phyloP scores from a whole-genome alignment of 768 basidiomycete genomes.

The Rhodotorula toruloides region DNA sequence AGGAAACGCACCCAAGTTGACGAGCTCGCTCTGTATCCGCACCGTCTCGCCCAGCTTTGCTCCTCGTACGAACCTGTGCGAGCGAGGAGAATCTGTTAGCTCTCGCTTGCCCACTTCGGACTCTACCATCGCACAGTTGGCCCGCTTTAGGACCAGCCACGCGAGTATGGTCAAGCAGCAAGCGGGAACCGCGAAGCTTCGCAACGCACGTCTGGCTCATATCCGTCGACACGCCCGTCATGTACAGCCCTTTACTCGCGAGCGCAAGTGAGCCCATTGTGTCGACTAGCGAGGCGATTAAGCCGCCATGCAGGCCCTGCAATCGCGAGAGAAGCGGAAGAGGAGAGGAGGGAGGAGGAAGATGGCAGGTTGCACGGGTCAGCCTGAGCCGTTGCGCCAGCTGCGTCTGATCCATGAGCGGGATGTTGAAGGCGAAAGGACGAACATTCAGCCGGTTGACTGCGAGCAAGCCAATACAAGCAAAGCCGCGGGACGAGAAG shows the following conservation, averaged over 20 bases:
- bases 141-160: conserved; percentile 5
- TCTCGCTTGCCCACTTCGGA: neutral
- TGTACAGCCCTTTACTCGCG: conserved; percentile 33
- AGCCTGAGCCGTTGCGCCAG: neutral
- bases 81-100: neutral
- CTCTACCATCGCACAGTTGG: neutral
- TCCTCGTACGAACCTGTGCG: conserved; percentile 36
- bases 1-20: conserved; percentile 24
- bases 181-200: no score
- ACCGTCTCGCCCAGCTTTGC: conserved; percentile 35
- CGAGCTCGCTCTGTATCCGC: conserved; percentile 25
- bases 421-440: neutral
- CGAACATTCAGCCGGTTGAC: conserved; percentile 21
- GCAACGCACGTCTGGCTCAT: conserved; percentile 8
- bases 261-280: conserved; percentile 40
- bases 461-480: neutral
- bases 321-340: no score
- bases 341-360: no score
- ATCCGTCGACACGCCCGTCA: conserved; percentile 26
- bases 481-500: no score
- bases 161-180: neutral
- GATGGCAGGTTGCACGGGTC: neutral
- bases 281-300: conserved; percentile 39
- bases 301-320: conserved; percentile 37
- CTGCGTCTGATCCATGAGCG: neutral